Evolutionary conservation across 2,329 filamentous ascomycete species (phyloP).

Genomic region (Phaeosphaeria sp.): DNA sequence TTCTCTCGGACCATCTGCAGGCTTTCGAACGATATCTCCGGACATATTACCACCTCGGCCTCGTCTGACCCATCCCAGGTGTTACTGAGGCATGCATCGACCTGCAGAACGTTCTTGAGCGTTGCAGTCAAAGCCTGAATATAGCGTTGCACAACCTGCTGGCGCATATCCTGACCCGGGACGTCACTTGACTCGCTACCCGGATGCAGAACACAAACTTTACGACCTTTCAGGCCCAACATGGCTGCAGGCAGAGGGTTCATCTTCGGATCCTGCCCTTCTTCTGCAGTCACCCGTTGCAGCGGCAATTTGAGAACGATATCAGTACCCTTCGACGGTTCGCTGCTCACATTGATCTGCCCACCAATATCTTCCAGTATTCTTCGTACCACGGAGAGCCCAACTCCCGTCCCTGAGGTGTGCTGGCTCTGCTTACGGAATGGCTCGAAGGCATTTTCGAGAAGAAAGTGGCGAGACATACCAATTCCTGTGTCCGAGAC

Average conservation of each 20-base stretch:
- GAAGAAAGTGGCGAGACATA: slow-evolving; percentile 33
- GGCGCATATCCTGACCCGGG: background rate
- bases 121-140: slow-evolving; percentile 19
- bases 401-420: slow-evolving; percentile 26
- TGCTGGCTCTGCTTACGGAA: slow-evolving; percentile 39
- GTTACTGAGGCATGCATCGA: slow-evolving; percentile 18
- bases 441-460: slow-evolving; percentile 30
- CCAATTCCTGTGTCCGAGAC: slow-evolving; percentile 35
- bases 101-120: slow-evolving; percentile 19
- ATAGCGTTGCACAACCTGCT: slow-evolving; percentile 13
- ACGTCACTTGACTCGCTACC: background rate
- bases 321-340: slow-evolving; percentile 8
- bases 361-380: slow-evolving; percentile 27
- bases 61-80: slow-evolving; percentile 20
- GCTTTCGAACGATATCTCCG: slow-evolving; percentile 32
- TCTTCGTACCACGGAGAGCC: slow-evolving; percentile 28
- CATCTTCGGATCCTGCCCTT: background rate
- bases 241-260: slow-evolving; percentile 5
- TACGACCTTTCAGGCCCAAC: slow-evolving; percentile 14
- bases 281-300: background rate
- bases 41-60: slow-evolving; percentile 32
- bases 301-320: slow-evolving; percentile 10
- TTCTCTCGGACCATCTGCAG: slow-evolving; percentile 20
- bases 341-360: slow-evolving; percentile 22
- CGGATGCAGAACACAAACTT: slow-evolving; percentile 23